phyloP scores from a whole-genome alignment of 768 basidiomycete genomes.

The Boletales sp. region DNA sequence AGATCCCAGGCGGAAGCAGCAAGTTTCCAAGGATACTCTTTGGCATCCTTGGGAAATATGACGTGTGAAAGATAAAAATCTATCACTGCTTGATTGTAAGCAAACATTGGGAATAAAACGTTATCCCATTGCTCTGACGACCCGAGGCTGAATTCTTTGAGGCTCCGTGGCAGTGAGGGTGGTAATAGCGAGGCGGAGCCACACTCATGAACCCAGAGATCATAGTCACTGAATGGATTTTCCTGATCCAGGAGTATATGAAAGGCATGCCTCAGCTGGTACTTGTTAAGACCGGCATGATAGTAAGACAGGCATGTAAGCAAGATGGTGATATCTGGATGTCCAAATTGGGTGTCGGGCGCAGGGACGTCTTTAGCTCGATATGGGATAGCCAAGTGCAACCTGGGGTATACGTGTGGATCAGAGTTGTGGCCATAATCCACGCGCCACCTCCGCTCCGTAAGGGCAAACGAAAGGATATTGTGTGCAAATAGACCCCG shows the following conservation, averaged over 20 bases:
- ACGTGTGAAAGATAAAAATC: constrained; percentile 15
- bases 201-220: not conserved
- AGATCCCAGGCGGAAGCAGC: not conserved
- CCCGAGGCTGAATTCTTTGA: not conserved
- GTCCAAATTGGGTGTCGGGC: constrained; percentile 30
- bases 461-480: constrained; percentile 21
- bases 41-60: not conserved
- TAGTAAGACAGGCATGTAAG: constrained; percentile 20
- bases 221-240: not conserved
- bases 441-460: constrained; percentile 31
- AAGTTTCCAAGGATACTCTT: not conserved
- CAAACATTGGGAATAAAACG: not conserved
- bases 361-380: constrained; percentile 34
- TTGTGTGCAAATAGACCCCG: constrained; percentile 29
- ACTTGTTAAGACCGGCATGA: not conserved
- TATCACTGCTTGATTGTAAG: not conserved
- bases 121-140: constrained; percentile 1
- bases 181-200: not conserved
- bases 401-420: not conserved
- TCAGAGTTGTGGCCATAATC: constrained; percentile 24
- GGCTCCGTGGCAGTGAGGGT: not conserved
- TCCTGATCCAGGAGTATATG: not conserved
- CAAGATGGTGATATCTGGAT: constrained; percentile 31
- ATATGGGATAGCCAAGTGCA: constrained; percentile 30
- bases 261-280: not conserved